Base-by-base conservation (phyloP, 441 rosid genomes). In the Kokia cookei region DNA sequence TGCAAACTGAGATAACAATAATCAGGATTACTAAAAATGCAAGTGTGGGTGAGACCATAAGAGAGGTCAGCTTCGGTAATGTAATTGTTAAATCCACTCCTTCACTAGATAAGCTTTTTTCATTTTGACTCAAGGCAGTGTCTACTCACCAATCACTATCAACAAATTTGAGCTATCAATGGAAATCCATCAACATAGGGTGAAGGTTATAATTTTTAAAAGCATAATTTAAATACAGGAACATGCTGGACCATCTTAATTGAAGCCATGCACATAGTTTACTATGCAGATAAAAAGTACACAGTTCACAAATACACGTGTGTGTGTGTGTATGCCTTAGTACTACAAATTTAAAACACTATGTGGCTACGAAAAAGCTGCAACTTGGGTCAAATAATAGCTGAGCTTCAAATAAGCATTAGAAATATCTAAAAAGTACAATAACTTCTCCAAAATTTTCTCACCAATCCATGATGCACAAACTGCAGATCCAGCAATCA, bases 401-500 rank as follows among this genome's bases (percentile, higher is more conserved):
- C 11, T 40, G n/a, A 32, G 37, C n/a, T 48, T 48, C 66, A 27
- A 62, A 7, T 50, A 51, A 17, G 32, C 50, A 70, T 10, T 48
- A 15, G 47, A 57, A 70, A 17, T 60, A 73, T 37, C 27, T 15
- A 68, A 68, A 78, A 73, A 32, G 5, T 32, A 32, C 37, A 32
- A 6, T 37, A 43, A 8, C 74, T 61, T 22, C 59, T 62, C 67
- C 47, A 32, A 24, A 68, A 14, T 73, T 67, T 67, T 62, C 87
- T 83, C 76, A 95, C 99, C 99, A 67, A 95, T 90, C 99, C 99
- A 95, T 59, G 95, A 86, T 58, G 93, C 91, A 85, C 98, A 95
- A 59, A 95, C 99, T 53, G 99, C 99, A 54, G 99, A 95, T 77
- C 99, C 99, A 60, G 98, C 96, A 84, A 91, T 87, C 79, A 95